These are phyloP conservation scores for Claviceps sorghi DNA, from an alignment of 2,329 filamentous ascomycete species.

Conservation along the genomic window DNA sequence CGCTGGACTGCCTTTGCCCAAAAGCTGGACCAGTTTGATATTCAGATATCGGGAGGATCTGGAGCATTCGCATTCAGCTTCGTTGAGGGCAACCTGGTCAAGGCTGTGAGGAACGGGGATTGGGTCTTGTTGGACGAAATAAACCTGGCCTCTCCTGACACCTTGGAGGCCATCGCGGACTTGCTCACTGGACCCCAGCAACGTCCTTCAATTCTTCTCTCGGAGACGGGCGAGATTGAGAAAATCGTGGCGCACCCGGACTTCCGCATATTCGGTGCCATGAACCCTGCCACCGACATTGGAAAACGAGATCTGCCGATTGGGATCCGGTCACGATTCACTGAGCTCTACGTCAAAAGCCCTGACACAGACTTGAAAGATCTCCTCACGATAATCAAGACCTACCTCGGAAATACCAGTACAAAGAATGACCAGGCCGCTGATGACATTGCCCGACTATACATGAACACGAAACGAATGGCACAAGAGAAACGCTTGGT, in stretches of 20 bases:
- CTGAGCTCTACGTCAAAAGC: slow-evolving; percentile 85
- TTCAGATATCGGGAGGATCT: slow-evolving; percentile 58
- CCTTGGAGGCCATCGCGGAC: slow-evolving; percentile 83
- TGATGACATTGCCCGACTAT: slow-evolving; percentile 71
- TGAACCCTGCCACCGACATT: slow-evolving; percentile 97
- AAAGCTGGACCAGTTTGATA: slow-evolving; percentile 63
- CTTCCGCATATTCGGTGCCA: slow-evolving; percentile 93
- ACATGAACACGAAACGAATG: slow-evolving; percentile 72
- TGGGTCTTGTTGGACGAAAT: slow-evolving; percentile 97
- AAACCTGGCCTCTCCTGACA: slow-evolving; percentile 88
- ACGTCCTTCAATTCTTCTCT: slow-evolving; percentile 70
- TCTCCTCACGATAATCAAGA: slow-evolving; percentile 72
- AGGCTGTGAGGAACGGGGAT: slow-evolving; percentile 87
- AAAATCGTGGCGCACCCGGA: slow-evolving; percentile 78
- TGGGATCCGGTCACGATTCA: slow-evolving; percentile 82
- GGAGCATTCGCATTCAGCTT: slow-evolving; percentile 86
- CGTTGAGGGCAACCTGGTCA: slow-evolving; percentile 88
- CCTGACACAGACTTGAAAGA: slow-evolving; percentile 80
- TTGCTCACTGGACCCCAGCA: slow-evolving; percentile 61
- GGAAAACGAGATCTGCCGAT: slow-evolving; percentile 88
- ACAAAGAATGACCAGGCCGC: slow-evolving; percentile 59
- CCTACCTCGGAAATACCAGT: slow-evolving; percentile 63
- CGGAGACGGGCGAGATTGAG: slow-evolving; percentile 87
- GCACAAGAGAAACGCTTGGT: slow-evolving; percentile 67
- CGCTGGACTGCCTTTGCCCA: slow-evolving; percentile 71